Percentiles rank a stretch among this genome's conserved stretches.
Conservation (phyloP, 2,329 filamentous ascomycete genomes). For the Penicillium vulpinum region DNA sequence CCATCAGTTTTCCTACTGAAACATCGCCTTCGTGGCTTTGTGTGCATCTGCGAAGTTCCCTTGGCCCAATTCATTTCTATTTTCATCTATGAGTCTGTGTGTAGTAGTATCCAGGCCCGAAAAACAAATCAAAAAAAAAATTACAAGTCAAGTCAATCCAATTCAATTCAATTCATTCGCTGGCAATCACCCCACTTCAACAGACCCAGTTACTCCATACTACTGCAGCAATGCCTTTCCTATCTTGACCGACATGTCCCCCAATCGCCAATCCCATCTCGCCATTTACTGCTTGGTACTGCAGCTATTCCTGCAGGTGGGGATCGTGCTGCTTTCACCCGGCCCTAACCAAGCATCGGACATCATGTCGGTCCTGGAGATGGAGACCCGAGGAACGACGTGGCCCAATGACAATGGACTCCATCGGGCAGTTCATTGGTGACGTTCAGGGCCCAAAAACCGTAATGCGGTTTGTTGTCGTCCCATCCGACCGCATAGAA, state of each 20-base stretch:
- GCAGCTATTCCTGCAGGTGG: conserved; percentile 33
- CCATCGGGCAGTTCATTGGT: conserved; percentile 36
- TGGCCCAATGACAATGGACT: conserved; percentile 42
- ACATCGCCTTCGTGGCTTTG: conserved; percentile 8
- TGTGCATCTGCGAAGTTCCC: not conserved
- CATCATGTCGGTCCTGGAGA: conserved; percentile 25
- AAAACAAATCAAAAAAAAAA: conserved; percentile 15
- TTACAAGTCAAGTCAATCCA: conserved; percentile 9
- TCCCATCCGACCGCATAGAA: conserved; percentile 30
- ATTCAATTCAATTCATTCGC: conserved; percentile 15
- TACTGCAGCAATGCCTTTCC: conserved; percentile 25
- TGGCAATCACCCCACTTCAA: conserved; percentile 32
- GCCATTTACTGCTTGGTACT: conserved; percentile 28
- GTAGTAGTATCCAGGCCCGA: not conserved
- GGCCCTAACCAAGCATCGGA: conserved; percentile 30
- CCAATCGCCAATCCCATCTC: conserved; percentile 23
- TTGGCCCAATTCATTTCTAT: not conserved
- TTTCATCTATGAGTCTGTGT: not conserved
- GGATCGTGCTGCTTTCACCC: conserved; percentile 28
- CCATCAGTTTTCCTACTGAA: conserved; percentile 2
- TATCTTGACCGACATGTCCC: conserved; percentile 20
- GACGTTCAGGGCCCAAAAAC: conserved; percentile 35
- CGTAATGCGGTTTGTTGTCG: conserved; percentile 30
- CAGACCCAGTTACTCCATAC: conserved; percentile 27
- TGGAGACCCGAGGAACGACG: conserved; percentile 38